Percentiles rank a stretch among this genome's conserved stretches.
phyloP scores from a whole-genome alignment of 2,329 filamentous ascomycete species.

The Aspergillus pseudotamarii region DNA sequence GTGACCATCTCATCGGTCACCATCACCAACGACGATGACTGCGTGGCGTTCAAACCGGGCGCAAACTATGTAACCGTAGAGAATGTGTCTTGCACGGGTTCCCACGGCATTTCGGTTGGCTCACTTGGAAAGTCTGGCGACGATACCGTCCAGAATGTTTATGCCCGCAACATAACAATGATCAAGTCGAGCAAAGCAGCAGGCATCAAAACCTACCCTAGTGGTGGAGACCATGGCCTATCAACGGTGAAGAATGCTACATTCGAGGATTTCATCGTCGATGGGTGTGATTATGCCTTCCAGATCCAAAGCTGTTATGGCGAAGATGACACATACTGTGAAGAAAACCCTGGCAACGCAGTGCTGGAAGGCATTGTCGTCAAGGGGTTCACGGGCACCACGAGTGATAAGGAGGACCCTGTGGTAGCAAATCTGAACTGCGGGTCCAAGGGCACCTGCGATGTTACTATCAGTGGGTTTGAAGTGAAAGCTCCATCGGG shows the following conservation, averaged over 20 bases:
- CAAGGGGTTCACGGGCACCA: slow-evolving; percentile 43
- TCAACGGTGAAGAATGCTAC: slow-evolving; percentile 49
- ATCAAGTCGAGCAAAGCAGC: slow-evolving; percentile 48
- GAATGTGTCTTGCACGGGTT: slow-evolving; percentile 49
- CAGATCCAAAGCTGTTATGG: slow-evolving; percentile 52
- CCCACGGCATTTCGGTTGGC: slow-evolving; percentile 53
- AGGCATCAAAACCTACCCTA: slow-evolving; percentile 52
- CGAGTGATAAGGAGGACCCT: slow-evolving; percentile 39
- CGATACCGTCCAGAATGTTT: slow-evolving; percentile 50
- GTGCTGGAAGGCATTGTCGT: slow-evolving; percentile 40
- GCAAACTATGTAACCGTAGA: slow-evolving; percentile 44
- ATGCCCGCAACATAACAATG: slow-evolving; percentile 46
- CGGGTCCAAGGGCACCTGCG: slow-evolving; percentile 41
- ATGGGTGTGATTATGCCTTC: slow-evolving; percentile 47
- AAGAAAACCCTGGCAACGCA: slow-evolving; percentile 37
- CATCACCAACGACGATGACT: slow-evolving; percentile 50
- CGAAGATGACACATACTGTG: slow-evolving; percentile 40
- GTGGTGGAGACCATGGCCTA: slow-evolving; percentile 38
- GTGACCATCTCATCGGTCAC: slow-evolving; percentile 41
- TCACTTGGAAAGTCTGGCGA: slow-evolving; percentile 44
- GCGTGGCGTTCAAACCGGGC: slow-evolving; percentile 50
- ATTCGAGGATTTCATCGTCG: slow-evolving; percentile 41
- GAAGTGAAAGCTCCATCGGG: slow-evolving; percentile 38
- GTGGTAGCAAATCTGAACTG: slow-evolving; percentile 44
- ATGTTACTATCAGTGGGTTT: slow-evolving; percentile 37